Base-by-base conservation (phyloP, 1,284 basidiomycete genomes). In the Malassezia dermatis region DNA sequence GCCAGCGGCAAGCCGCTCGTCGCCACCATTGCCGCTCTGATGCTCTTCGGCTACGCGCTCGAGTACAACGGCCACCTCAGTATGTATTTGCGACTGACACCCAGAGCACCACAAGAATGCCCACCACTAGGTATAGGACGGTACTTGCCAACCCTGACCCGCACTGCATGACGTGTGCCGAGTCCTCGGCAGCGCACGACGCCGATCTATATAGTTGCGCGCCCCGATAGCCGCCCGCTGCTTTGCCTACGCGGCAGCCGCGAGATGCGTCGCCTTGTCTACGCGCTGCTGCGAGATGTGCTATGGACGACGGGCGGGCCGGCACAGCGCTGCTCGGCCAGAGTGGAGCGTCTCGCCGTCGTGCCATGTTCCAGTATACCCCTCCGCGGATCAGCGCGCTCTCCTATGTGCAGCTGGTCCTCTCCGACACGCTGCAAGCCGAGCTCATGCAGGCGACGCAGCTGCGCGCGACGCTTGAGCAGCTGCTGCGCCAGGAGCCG, bases 1-100 rank as follows among this genome's bases (percentile, higher is more conserved):
- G 89, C 89, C 46, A 82, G 80, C 47, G 86, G 84, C 46, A 80
- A 79, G 59, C 87, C 86, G 52, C 73, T 89, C 51, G 81, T 87
- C 53, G 81, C 79, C 50, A 78, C 83, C 62, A 85, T 94, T 69
- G 78, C 83, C 61, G 82, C 81, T 54, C 77, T 93, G 62, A 87
- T 90, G 77, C 81, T 80, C 58, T 78, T 93, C 65, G 86, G 89
- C 49, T 94, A 71, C 67, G 62, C 62, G 44, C 62, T 71, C 43
- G 67, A 69, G 51, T 65, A 70, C 62, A 60, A 60, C 51, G 60
- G 54, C 39, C 63, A 67, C 62, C 56, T 65, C 50, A 62, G 65
- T 66, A 53, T 54, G 63, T 66, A 23, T 30, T 21, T 19, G 23
- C 23, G 12, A 11, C 56, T 41, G 10, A 47, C 45, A 28, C 43